These are phyloP conservation scores for Tolypocladium ophioglossoides DNA, from an alignment of 2,329 filamentous ascomycete species.

Conservation along the genomic window DNA sequence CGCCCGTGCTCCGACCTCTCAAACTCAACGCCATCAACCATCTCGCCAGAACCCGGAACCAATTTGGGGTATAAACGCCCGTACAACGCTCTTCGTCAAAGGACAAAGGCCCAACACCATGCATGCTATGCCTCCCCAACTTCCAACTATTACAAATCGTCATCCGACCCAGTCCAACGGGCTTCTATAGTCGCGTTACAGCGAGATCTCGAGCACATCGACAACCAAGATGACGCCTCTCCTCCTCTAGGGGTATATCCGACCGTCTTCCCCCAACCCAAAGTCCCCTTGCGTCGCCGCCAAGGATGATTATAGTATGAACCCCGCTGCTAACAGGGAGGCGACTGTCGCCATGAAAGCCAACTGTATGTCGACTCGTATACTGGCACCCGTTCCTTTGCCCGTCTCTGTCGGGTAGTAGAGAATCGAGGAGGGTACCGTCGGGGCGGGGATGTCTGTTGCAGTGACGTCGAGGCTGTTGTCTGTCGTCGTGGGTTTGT, in stretches of 20 bases:
- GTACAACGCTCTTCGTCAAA: neutral
- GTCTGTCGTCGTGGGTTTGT: slow-evolving; percentile 20
- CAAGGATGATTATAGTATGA: neutral
- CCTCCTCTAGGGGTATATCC: neutral
- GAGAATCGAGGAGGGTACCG: slow-evolving; percentile 5
- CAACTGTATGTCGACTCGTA: neutral
- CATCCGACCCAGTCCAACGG: neutral
- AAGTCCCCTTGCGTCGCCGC: neutral
- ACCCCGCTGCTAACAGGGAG: neutral
- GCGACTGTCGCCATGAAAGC: neutral
- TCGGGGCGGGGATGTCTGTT: slow-evolving; percentile 6
- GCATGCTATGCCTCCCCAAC: neutral
- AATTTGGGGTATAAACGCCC: neutral
- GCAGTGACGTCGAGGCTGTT: slow-evolving; percentile 14
- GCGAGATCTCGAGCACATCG: neutral
- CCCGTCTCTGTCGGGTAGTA: slow-evolving; percentile 3
- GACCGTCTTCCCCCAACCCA: neutral
- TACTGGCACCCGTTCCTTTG: neutral
- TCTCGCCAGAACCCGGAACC: neutral
- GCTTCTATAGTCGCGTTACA: neutral
- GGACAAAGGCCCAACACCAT: neutral
- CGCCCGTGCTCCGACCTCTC: neutral
- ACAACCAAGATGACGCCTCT: neutral
- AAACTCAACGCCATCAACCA: neutral
- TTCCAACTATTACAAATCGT: neutral